Evolutionary conservation across 2,329 filamentous ascomycete species (phyloP), one percentile per base, ranked within the genome.

Genomic region (Macrophomina pseudophaseolina): DNA sequence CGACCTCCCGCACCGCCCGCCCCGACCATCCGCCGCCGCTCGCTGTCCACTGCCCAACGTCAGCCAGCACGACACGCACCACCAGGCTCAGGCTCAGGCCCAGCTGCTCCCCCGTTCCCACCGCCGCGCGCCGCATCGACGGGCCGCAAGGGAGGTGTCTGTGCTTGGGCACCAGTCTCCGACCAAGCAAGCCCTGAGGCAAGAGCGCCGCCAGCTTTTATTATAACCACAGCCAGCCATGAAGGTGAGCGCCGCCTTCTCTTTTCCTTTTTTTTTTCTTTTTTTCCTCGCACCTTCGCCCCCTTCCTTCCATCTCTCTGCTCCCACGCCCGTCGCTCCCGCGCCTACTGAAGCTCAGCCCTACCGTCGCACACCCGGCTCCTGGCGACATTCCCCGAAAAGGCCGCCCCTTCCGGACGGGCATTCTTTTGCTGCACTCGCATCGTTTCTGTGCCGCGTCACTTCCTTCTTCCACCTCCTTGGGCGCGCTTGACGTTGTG

Each of bases 341-440:
- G 49, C 62, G 38, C 62, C 48, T 32, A 40, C 56, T 60, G 49
- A 38, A 52, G 64, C 64, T 66, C 64, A 66, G 64, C 64, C 64
- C 64, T 66, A 62, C 54, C 64, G 64, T 66, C 40, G 64, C 56
- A 66, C 64, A 66, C 51, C 56, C 56, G 48, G 54, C 54, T 49
- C 53, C 46, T 59, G 64, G 62, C 62, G 62, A 65, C 64, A 65
- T 65, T 65, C 62, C 62, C 62, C 56, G 51, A 65, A 65, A 65
- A 65, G 66, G 64, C 56, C 64, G 65, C 52, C 52, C 40, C 46
- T 58, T 51, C 64, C 59, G 54, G 40, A 64, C 48, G 42, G 67
- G 58, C 63, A 66, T 66, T 66, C 62, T 56, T 54, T 54, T 54
- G 48, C 60, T 59, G 52, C 52, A 44, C 53, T 42, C 62, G 42